Conservation (phyloP, 2,329 filamentous ascomycete genomes). For the Trichoderma aggressivum region DNA sequence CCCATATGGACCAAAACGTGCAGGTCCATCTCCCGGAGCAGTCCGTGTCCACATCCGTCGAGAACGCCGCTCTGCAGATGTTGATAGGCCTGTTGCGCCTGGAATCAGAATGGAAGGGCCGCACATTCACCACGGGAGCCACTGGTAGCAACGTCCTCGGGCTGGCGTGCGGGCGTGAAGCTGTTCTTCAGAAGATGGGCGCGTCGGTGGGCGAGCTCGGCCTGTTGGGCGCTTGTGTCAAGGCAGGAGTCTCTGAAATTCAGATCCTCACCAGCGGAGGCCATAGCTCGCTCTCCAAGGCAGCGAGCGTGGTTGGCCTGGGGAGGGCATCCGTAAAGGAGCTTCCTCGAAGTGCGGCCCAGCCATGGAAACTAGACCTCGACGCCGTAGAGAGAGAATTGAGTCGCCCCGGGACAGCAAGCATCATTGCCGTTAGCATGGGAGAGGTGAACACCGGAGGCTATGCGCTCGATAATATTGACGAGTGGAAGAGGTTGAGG, state of each 20-base stretch:
- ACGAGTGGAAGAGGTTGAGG: conserved; percentile 62
- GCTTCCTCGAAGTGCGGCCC: conserved; percentile 46
- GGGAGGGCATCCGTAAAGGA: conserved; percentile 66
- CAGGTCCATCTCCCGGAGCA: conserved; percentile 77
- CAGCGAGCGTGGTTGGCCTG: conserved; percentile 76
- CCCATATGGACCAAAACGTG: conserved; percentile 77
- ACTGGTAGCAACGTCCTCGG: conserved; percentile 83
- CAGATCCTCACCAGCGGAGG: conserved; percentile 77
- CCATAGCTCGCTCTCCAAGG: conserved; percentile 82
- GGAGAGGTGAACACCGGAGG: conserved; percentile 89
- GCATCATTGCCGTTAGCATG: conserved; percentile 75
- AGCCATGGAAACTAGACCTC: conserved; percentile 70
- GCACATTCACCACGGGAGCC: conserved; percentile 57
- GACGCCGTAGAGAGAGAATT: conserved; percentile 60
- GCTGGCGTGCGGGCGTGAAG: conserved; percentile 63
- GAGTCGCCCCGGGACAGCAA: conserved; percentile 51
- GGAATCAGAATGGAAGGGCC: conserved; percentile 48
- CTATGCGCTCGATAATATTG: conserved; percentile 60
- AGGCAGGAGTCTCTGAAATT: conserved; percentile 62
- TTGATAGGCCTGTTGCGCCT: conserved; percentile 65
- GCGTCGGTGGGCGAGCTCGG: conserved; percentile 65
- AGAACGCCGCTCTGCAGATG: conserved; percentile 68
- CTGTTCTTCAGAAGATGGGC: conserved; percentile 42
- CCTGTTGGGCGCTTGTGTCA: conserved; percentile 61
- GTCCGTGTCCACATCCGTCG: conserved; percentile 71